Conservation (phyloP, 208 protist species). For the Leishmania arabica region DNA sequence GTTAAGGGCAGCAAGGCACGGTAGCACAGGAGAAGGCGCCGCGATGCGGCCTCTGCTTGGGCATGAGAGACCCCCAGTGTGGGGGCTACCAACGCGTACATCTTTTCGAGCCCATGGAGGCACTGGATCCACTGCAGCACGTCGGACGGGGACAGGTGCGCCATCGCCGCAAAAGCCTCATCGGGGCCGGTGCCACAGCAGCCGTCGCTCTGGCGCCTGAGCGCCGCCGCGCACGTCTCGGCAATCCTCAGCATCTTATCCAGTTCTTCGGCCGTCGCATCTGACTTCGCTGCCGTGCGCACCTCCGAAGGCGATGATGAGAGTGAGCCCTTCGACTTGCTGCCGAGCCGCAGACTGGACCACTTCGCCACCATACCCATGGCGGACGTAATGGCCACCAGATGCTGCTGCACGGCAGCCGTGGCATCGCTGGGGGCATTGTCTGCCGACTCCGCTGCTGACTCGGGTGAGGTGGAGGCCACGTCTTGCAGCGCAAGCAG, state of each 20-base stretch:
- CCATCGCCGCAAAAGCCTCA: slow-evolving; percentile 12
- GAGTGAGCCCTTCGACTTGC: not conserved
- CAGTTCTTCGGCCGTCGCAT: not conserved
- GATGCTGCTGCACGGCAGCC: slow-evolving; percentile 33
- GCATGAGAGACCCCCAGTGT: not conserved
- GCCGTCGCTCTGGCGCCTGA: slow-evolving; percentile 6
- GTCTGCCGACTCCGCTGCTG: not conserved
- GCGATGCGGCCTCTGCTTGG: slow-evolving; percentile 5
- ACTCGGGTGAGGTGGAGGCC: not conserved
- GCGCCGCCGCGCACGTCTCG: slow-evolving; percentile 24
- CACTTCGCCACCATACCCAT: slow-evolving; percentile 60
- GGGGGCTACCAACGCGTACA: not conserved
- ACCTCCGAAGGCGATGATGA: not conserved
- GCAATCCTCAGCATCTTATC: slow-evolving; percentile 26
- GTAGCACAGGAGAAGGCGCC: slow-evolving; percentile 23
- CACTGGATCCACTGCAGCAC: slow-evolving; percentile 30
- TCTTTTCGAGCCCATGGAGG: slow-evolving; percentile 34
- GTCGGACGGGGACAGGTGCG: slow-evolving; percentile 20
- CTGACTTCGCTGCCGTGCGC: not conserved
- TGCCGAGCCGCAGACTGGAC: slow-evolving; percentile 1
- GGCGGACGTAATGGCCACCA: slow-evolving; percentile 56
- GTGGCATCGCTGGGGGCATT: slow-evolving; percentile 6
- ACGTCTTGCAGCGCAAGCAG: slow-evolving; percentile 34
- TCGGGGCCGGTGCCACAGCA: not conserved
- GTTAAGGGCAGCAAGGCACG: slow-evolving; percentile 22